A percentile compares a stretch with the other conserved stretches of the same genome.
Evolutionary conservation across 129 eudicot genomes (phyloP).

Genomic region (Flaveria ramosissima): DNA sequence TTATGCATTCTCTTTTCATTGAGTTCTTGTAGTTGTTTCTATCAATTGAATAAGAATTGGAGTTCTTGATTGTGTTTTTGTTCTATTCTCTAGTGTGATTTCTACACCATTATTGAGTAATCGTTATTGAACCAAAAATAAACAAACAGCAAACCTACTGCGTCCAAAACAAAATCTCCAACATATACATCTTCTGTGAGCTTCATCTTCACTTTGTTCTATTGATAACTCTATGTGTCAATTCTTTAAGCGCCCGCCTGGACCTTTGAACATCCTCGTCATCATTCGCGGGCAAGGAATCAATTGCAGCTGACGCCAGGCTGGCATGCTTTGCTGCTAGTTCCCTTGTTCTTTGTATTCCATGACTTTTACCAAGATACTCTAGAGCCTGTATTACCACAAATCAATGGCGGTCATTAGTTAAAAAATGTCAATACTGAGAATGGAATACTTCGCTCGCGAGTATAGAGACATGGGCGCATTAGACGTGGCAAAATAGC

Average conservation of each 20-base stretch:
- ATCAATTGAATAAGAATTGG: no score
- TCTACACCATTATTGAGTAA: conserved; percentile 12
- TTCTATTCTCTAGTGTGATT: no score
- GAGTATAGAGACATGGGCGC: no score
- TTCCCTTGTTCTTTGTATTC: conserved; percentile 81
- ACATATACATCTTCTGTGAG: conserved; percentile 12
- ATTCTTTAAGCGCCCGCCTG: conserved; percentile 86
- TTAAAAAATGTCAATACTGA: background rate
- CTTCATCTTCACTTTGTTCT: conserved; percentile 61
- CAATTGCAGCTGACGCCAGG: conserved; percentile 78
- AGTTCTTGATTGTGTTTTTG: no score
- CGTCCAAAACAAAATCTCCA: background rate
- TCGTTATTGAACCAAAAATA: background rate
- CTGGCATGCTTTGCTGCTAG: conserved; percentile 83
- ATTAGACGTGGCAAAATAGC: no score
- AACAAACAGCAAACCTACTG: background rate
- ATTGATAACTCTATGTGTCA: conserved; percentile 77
- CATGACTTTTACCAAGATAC: conserved; percentile 79
- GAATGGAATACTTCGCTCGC: background rate
- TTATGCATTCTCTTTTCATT: no score
- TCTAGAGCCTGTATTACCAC: conserved; percentile 62
- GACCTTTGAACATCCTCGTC: conserved; percentile 83
- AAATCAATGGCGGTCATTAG: background rate
- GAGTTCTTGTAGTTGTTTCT: no score
- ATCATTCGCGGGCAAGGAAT: conserved; percentile 69